Evolutionary conservation across 345 rosid genomes (phyloP).

Genomic region (Lepidium sativum): DNA sequence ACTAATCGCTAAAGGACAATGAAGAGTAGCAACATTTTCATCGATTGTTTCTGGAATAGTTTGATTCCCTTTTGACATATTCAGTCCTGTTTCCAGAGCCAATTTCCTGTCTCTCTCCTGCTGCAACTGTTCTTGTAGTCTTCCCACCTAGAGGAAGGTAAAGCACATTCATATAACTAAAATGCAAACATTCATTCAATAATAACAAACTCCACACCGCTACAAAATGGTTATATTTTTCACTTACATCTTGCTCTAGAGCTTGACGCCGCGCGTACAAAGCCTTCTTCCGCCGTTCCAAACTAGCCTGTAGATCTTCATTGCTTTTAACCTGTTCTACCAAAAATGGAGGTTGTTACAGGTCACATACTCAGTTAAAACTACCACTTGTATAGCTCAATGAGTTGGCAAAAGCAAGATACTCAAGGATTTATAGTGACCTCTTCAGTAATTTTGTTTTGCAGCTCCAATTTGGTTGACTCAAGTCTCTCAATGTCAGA

Average conservation of each 20-base stretch:
- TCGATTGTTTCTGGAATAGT: slow-evolving; percentile 35
- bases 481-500: slow-evolving; percentile 64
- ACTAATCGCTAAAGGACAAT: not conserved
- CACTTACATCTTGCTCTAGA: slow-evolving; percentile 70
- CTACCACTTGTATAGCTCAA: slow-evolving; percentile 2
- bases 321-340: slow-evolving; percentile 51
- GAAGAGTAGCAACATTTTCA: slow-evolving; percentile 45
- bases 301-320: slow-evolving; percentile 44
- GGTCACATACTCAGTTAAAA: not conserved
- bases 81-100: slow-evolving; percentile 60
- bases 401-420: not conserved
- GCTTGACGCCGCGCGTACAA: slow-evolving; percentile 58
- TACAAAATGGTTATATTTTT: not conserved
- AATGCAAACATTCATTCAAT: not conserved
- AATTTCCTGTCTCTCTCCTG: slow-evolving; percentile 56
- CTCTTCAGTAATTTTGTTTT: slow-evolving; percentile 60
- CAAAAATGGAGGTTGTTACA: slow-evolving; percentile 1
- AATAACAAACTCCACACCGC: not conserved
- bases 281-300: slow-evolving; percentile 58
- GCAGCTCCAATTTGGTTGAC: slow-evolving; percentile 53
- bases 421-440: slow-evolving; percentile 27
- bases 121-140: slow-evolving; percentile 70
- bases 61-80: slow-evolving; percentile 31
- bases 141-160: slow-evolving; percentile 49
- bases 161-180: not conserved